These are phyloP conservation scores for Didymella lethalis DNA, from an alignment of 2,329 filamentous ascomycete genomes.

Conservation along the genomic window DNA sequence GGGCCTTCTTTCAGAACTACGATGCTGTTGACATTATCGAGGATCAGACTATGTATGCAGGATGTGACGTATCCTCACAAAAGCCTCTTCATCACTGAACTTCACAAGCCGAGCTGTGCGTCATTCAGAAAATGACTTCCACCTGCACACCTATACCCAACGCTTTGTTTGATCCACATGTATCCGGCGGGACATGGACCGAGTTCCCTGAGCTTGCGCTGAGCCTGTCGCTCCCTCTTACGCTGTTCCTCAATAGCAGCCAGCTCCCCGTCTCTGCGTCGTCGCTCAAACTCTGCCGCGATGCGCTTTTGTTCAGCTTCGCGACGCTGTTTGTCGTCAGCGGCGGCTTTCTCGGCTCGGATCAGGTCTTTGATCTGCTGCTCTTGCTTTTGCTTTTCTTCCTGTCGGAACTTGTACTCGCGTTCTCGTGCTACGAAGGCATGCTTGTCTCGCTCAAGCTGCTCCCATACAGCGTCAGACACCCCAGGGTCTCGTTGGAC, in stretches of 20 bases:
- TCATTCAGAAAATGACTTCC: no score
- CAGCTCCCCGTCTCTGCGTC: neutral
- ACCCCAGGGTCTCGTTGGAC: neutral
- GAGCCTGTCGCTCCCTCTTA: neutral
- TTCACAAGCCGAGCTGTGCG: no score
- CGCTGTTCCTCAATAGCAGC: neutral
- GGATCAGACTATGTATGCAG: no score
- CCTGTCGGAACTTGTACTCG: neutral
- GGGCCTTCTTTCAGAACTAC: no score
- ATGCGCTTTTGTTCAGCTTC: neutral
- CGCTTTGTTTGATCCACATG: neutral
- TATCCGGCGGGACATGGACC: neutral
- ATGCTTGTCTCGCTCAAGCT: neutral
- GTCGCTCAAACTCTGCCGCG: neutral
- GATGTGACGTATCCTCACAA: no score
- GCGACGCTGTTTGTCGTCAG: neutral
- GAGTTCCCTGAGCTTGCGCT: neutral
- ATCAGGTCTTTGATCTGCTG: neutral
- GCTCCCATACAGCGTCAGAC: neutral
- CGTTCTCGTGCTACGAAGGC: neutral
- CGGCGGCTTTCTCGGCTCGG: neutral
- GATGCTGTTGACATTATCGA: no score
- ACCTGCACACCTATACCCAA: no score
- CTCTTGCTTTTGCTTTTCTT: neutral
- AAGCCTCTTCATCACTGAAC: no score